A percentile compares a stretch with the other conserved stretches of the same genome.
These are phyloP conservation scores for Mercurialis annua DNA, from an alignment of 345 rosid genomes.

Conservation along the genomic window DNA sequence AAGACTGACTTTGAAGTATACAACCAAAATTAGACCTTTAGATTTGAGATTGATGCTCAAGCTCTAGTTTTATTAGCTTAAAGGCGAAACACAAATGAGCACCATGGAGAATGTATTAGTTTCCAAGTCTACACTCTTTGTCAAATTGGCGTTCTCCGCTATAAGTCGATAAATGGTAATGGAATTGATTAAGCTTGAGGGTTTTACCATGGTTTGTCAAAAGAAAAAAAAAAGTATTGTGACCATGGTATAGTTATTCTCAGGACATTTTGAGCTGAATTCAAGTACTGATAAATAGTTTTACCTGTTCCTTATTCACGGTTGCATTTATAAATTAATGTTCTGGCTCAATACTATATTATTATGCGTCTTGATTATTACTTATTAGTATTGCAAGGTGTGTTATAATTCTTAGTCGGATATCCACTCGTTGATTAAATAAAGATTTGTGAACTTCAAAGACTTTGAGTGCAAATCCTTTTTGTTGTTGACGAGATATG, in stretches of 20 bases:
- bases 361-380: not conserved
- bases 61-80: not conserved
- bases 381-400: too few species aligned
- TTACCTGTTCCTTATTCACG: not conserved
- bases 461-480: not conserved
- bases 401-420: not conserved
- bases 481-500: not conserved
- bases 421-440: not conserved
- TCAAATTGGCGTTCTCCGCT: not conserved
- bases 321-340: not conserved
- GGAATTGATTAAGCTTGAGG: not conserved
- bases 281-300: not conserved
- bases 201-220: too few species aligned
- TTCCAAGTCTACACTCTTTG: not conserved
- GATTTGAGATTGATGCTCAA: not conserved
- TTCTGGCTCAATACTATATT: too few species aligned
- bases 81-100: too few species aligned
- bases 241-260: not conserved
- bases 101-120: not conserved
- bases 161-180: constrained; percentile 1
- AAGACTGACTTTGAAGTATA: not conserved
- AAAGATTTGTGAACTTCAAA: not conserved
- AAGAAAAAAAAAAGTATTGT: too few species aligned
- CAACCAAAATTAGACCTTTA: not conserved
- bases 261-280: not conserved